Evolutionary conservation across 306 rosid genomes (phyloP).

Genomic region (Astragalus membranaceus): DNA sequence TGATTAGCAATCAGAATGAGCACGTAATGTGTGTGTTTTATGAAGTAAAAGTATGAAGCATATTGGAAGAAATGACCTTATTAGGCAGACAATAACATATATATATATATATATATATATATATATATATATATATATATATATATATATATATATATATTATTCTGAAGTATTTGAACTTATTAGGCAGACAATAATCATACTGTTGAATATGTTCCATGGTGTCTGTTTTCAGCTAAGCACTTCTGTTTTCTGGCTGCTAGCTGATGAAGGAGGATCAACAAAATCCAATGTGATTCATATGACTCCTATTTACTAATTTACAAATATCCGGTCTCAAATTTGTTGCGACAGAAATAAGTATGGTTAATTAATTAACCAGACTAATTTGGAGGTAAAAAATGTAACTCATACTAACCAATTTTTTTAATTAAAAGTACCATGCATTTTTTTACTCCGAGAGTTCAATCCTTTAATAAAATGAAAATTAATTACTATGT

Average conservation of each 20-base stretch:
- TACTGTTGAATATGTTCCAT: background rate
- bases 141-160: too few species aligned
- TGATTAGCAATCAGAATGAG: background rate
- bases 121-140: too few species aligned
- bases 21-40: background rate
- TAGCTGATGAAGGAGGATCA: too few species aligned
- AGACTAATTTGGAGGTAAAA: too few species aligned
- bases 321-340: background rate
- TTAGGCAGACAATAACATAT: background rate
- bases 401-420: too few species aligned
- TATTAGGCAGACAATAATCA: too few species aligned
- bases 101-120: too few species aligned
- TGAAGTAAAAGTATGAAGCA: background rate
- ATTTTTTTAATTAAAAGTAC: too few species aligned
- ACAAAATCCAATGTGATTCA: too few species aligned
- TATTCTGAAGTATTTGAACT: background rate
- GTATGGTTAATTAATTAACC: background rate
- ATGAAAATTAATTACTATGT: background rate
- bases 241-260: too few species aligned
- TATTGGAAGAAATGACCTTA: slow-evolving; percentile 2
- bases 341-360: background rate
- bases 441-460: background rate
- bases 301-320: too few species aligned
- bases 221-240: too few species aligned
- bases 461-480: background rate